Evolutionary conservation across 805 yeast genomes (phyloP).

Genomic region (Candida easanensis): DNA sequence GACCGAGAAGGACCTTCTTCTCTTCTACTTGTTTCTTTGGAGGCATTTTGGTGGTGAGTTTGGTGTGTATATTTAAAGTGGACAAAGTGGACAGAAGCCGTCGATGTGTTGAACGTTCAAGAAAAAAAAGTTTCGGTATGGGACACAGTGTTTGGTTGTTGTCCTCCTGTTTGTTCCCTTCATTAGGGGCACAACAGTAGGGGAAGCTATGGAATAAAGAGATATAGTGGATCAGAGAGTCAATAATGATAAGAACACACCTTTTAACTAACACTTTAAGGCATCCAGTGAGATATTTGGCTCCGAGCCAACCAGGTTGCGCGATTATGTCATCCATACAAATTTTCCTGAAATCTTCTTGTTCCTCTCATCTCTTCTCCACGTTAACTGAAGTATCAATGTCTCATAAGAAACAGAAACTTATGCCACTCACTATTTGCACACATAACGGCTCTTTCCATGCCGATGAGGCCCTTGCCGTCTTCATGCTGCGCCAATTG

Average conservation of each 20-base stretch:
- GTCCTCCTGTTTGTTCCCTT: too few relatives aligned
- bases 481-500: constrained; percentile 71
- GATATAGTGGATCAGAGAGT: too few relatives aligned
- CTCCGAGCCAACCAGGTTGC: constrained; percentile 6
- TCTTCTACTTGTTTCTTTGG: constrained; percentile 69
- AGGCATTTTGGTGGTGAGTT: constrained; percentile 45
- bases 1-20: constrained; percentile 74
- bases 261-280: too few relatives aligned
- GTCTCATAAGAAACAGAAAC: constrained; percentile 30
- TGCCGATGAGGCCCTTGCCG: constrained; percentile 96
- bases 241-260: too few relatives aligned
- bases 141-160: too few relatives aligned
- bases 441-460: constrained; percentile 94
- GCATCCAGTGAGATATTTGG: not conserved
- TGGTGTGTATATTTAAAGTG: not conserved
- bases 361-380: not conserved
- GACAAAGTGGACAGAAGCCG: too few relatives aligned
- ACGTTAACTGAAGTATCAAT: not conserved
- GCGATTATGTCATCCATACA: constrained; percentile 11
- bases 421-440: constrained; percentile 58
- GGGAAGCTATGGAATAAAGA: too few relatives aligned
- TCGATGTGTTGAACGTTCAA: too few relatives aligned
- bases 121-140: constrained; percentile 5
- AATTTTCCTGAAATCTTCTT: not conserved
- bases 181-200: too few relatives aligned